Evolutionary conservation across 2,329 filamentous ascomycete genomes (phyloP), one percentile per base, ranked within the genome.

Genomic region (Apiospora arundinis): DNA sequence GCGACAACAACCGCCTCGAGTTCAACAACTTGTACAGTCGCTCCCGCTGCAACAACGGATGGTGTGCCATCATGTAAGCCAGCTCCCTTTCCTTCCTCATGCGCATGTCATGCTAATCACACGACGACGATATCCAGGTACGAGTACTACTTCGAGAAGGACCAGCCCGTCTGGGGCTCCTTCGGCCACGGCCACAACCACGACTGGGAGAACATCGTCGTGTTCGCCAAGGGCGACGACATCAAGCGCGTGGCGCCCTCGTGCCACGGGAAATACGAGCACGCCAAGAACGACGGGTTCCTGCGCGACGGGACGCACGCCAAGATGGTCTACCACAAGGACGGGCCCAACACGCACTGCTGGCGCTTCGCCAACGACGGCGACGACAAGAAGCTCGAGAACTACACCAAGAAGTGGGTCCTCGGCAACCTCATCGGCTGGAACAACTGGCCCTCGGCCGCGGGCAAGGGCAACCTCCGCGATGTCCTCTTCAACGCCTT

Each of bases 1-100:
- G 80, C 32, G 76, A 80, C n/a, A 71, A 74, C 12, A 74, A 60
- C 14, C 78, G 80, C 67, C 75, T 81, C 9, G 74, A 79, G 0
- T 80, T 79, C 74, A 77, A 75, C 73, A 81, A 81, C 71, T 74
- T 74, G 21, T 81, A 81, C 70, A 77, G 75, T 28, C 78, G 80
- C 18, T 75, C 74, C 67, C 77, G 78, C 8, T 81, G 80, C 49
- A 81, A 81, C 73, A 81, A 80, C 65, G 79, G 78, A 7, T 76
- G 74, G 69, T 81, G 80, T 40, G 79, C 78, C n/a, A 70, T 76
- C 44, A 80, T 81, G 78, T 78, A 75, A n/a, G n/a, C n/a, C n/a
- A n/a, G n/a, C n/a, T n/a, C 12, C 1, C 12, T 8, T 8, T 4
- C n/a, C 11, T 49, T 49, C 7, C 12, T 37, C 11, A 2, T 37